Base-by-base conservation (phyloP, 2,329 filamentous ascomycete species). In the Dendrostoma leiphaemia region DNA sequence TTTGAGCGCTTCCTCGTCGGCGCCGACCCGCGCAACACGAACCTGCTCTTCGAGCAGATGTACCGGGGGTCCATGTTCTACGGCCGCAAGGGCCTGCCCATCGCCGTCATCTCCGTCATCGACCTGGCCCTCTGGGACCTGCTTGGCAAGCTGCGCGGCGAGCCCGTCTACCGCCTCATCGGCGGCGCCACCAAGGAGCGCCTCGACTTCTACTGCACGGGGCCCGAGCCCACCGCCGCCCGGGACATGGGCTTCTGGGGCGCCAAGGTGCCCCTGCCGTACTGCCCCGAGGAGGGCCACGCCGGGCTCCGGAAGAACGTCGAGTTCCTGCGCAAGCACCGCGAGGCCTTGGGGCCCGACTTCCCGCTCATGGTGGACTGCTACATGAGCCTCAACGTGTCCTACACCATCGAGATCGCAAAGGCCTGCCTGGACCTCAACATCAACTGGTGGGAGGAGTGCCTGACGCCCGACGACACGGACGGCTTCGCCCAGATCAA, bases 381-480 rank as follows among this genome's bases (percentile, higher is more conserved):
- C 79, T 97, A 96, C 74, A 97, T 97, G 92, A 92, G 89, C 62
- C 77, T 97, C 65, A 96, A 92, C 65, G 92, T 97, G 24, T 77
- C 89, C 1, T 97, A 97, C 74, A 96, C 90, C 4, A 96, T 97
- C 62, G 88, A 96, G 71, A 80, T 97, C 23, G 92, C 89, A 57
- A 89, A 92, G 73, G 88, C 86, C 48, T 91, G 88, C 67, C 83
- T 90, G 63, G 85, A 91, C 62, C 81, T 96, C 61, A 82, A 93
- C 71, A 92, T 97, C 69, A 91, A 96, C 76, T 97, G 92, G 92
- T 96, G 91, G 91, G 92, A 97, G 75, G 92, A 97, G 76, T 95
- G 91, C 61, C 76, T 97, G 59, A 89, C 86, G 28, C 92, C 92
- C 10, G 92, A 97, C 71, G 92, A 97, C 75, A 90, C 89, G 45